Percentiles rank a stretch among this genome's conserved stretches.
Evolutionary conservation across 768 basidiomycete species (phyloP).

Genomic region (Pilatotrama ljubarskyi): DNA sequence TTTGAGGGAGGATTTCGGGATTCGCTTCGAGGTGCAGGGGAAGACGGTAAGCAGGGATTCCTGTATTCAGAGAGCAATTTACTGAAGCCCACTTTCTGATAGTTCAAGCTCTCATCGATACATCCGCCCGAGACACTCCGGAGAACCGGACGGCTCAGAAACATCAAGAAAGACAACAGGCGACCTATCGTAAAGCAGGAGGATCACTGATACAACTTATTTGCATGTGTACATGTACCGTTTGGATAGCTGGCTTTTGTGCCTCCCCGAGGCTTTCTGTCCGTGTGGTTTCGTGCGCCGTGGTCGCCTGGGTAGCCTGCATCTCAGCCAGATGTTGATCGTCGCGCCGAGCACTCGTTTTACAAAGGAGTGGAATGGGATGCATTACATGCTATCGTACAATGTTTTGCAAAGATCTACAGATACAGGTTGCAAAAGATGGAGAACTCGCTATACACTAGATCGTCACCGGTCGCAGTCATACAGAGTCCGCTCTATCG

Average conservation of each 20-base stretch:
- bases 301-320: background rate
- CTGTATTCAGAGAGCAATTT: background rate
- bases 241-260: no score
- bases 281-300: no score
- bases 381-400: constrained; percentile 14
- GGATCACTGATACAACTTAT: no score
- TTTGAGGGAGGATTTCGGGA: constrained; percentile 17
- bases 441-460: constrained; percentile 4
- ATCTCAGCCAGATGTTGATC: background rate
- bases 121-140: background rate
- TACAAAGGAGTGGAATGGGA: background rate
- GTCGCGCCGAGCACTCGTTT: background rate
- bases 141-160: background rate
- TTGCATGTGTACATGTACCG: no score
- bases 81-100: background rate
- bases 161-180: constrained; percentile 12
- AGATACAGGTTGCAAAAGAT: constrained; percentile 13
- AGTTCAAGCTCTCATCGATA: background rate
- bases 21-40: constrained; percentile 11
- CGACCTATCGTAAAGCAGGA: constrained; percentile 7
- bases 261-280: no score
- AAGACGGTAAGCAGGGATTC: background rate
- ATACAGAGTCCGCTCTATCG: background rate
- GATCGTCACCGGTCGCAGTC: background rate
- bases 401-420: constrained; percentile 10